Conservation (phyloP, 768 basidiomycete genomes). For the Cystobasidium ongulense region DNA sequence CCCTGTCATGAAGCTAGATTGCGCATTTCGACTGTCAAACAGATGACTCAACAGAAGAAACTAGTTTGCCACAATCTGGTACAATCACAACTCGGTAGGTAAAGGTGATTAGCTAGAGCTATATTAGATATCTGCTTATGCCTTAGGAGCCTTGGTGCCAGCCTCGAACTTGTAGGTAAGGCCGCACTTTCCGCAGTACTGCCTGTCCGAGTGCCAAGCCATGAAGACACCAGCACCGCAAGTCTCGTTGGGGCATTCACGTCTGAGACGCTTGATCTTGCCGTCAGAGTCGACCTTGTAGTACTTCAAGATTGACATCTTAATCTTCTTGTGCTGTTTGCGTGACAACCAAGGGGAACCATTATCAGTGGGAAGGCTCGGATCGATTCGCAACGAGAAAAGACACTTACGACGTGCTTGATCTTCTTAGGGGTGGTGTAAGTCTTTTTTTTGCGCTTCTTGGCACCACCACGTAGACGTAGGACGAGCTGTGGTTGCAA, state of each 20-base stretch:
- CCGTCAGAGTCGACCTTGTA: constrained; percentile 99
- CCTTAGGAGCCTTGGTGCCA: constrained; percentile 38
- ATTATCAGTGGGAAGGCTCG: not conserved
- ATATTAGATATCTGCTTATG: not conserved
- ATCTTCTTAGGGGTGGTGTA: constrained; percentile 56
- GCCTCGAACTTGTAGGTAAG: constrained; percentile 47
- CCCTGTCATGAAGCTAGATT: not conserved
- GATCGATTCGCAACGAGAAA: not conserved
- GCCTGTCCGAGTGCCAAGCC: constrained; percentile 97
- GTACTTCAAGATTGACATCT: constrained; percentile 99
- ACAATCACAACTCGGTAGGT: not conserved
- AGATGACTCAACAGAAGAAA: not conserved
- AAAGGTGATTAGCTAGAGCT: not conserved
- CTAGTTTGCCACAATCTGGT: not conserved
- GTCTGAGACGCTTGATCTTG: constrained; percentile 97
- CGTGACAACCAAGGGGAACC: constrained; percentile 46
- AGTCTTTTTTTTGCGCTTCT: constrained; percentile 97
- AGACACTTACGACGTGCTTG: constrained; percentile 62
- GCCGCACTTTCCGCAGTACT: constrained; percentile 70
- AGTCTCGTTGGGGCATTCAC: constrained; percentile 68
- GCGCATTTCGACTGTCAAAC: not conserved
- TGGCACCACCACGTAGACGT: constrained; percentile 95
- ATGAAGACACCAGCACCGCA: constrained; percentile 58
- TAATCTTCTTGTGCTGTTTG: constrained; percentile 79
- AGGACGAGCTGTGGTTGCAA: constrained; percentile 69